These are phyloP conservation scores for Sambucus nigra DNA, from an alignment of 129 eudicot genomes.

Conservation along the genomic window DNA sequence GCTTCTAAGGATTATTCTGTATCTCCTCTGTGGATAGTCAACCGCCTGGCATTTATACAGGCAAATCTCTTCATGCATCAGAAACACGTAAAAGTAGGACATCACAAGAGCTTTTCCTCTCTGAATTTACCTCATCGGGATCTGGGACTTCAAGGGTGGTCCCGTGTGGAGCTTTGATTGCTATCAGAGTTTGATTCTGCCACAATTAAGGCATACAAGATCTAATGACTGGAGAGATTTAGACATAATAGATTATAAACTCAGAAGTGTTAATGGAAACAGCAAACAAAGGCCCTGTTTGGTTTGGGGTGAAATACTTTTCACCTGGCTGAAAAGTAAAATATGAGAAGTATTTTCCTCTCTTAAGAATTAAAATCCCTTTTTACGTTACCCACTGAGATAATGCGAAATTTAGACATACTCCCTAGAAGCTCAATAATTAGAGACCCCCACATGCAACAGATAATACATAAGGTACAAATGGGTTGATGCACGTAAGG, in stretches of 20 bases:
- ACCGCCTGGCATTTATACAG: conserved; percentile 43
- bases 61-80: conserved; percentile 7
- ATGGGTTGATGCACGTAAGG: too few species aligned
- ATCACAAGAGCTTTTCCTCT: conserved; percentile 1
- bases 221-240: neutral
- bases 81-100: conserved; percentile 3
- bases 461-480: too few species aligned
- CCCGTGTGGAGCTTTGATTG: conserved; percentile 98
- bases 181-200: conserved; percentile 95
- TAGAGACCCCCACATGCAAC: too few species aligned
- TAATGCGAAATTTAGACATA: too few species aligned
- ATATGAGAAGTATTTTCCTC: too few species aligned
- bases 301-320: too few species aligned
- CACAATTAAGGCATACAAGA: conserved; percentile 5
- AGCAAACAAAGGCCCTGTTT: too few species aligned
- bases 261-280: too few species aligned
- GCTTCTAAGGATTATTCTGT: conserved; percentile 94
- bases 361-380: too few species aligned
- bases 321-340: too few species aligned
- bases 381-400: too few species aligned
- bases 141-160: conserved; percentile 99
- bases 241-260: neutral
- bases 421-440: too few species aligned
- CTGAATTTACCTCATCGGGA: conserved; percentile 85
- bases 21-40: conserved; percentile 93